phyloP scores from a whole-genome alignment of 305 asterid genomes.

The Plantago coronopus region DNA sequence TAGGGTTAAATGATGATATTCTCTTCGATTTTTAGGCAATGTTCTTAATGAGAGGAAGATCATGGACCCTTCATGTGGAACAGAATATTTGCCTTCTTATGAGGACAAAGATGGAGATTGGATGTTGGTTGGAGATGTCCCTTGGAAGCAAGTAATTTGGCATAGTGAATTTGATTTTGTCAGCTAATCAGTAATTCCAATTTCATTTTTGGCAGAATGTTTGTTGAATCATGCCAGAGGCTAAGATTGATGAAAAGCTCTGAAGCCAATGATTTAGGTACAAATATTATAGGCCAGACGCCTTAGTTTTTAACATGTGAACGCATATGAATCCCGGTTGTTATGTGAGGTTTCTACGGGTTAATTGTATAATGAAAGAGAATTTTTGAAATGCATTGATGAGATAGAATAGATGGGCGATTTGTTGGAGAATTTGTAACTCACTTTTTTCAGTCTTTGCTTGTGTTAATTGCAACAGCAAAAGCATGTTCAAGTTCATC shows the following conservation, averaged over 20 bases:
- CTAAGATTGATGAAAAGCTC: constrained; percentile 68
- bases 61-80: constrained; percentile 42
- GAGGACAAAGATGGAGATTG: constrained; percentile 81
- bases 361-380: too few species aligned
- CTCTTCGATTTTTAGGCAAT: constrained; percentile 27
- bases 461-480: constrained; percentile 25
- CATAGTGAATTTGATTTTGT: not conserved
- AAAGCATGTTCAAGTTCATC: constrained; percentile 27
- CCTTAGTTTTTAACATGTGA: not conserved
- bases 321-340: not conserved
- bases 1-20: not conserved
- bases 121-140: constrained; percentile 91
- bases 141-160: constrained; percentile 56
- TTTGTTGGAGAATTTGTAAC: too few species aligned
- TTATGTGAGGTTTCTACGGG: not conserved
- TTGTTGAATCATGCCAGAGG: constrained; percentile 77
- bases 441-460: not conserved
- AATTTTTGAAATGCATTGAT: too few species aligned
- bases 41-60: constrained; percentile 41
- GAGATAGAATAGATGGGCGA: too few species aligned
- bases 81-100: constrained; percentile 56
- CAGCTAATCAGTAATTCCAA: not conserved
- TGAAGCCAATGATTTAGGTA: constrained; percentile 55
- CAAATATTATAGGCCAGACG: not conserved
- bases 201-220: constrained; percentile 45